These are phyloP conservation scores for Phytophthora sp. DNA, from an alignment of 352 stramenopile species.

Conservation along the genomic window DNA sequence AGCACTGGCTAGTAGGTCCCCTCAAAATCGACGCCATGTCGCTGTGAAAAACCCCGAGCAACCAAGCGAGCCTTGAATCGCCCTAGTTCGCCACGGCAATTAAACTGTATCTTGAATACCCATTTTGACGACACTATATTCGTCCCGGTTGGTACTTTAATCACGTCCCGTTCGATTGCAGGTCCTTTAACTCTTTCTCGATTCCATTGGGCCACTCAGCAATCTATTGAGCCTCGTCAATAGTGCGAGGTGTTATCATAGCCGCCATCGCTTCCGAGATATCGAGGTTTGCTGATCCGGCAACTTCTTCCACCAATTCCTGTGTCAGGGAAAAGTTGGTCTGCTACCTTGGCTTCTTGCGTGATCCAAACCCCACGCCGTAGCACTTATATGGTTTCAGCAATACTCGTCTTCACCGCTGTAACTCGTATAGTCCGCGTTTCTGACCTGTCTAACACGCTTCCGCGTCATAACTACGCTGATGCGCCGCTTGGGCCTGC, in stretches of 20 bases:
- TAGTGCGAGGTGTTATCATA: background rate
- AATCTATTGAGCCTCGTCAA: background rate
- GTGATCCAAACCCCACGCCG: no score
- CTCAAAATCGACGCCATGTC: constrained; percentile 32
- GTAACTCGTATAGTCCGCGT: no score
- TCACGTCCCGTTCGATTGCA: background rate
- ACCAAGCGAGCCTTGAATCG: constrained; percentile 31
- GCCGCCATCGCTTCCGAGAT: background rate
- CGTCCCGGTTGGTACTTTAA: background rate
- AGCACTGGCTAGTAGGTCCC: constrained; percentile 25
- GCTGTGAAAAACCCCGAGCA: constrained; percentile 16
- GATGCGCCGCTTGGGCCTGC: no score
- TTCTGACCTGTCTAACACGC: no score
- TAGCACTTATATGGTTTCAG: no score
- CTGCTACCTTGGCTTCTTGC: no score
- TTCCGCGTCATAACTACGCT: no score
- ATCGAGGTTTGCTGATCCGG: background rate
- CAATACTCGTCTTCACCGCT: no score
- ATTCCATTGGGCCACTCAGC: background rate
- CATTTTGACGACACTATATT: constrained; percentile 17
- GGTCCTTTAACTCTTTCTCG: background rate
- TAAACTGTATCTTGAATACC: constrained; percentile 37
- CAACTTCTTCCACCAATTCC: background rate
- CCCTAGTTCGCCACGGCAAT: constrained; percentile 28
- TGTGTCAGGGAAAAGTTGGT: background rate